Evolutionary conservation across 2,329 filamentous ascomycete genomes (phyloP).

Genomic region (Aphanocladium album): DNA sequence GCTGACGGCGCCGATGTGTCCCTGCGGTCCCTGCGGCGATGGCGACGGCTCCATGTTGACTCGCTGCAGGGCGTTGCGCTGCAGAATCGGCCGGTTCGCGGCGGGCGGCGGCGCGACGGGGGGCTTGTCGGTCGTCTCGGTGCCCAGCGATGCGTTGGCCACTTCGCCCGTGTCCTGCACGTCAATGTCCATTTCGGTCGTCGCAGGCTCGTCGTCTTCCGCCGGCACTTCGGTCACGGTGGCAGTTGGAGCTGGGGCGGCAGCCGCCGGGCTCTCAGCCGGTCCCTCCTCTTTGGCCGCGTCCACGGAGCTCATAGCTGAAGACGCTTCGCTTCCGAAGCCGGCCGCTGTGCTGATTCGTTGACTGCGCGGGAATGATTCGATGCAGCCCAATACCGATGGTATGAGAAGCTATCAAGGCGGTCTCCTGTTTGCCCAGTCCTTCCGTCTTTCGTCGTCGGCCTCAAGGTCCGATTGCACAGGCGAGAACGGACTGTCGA

Average conservation of each 20-base stretch:
- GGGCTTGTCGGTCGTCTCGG: conserved; percentile 32
- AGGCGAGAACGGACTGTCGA: conserved; percentile 2
- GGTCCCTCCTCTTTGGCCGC: neutral
- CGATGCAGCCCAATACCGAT: neutral
- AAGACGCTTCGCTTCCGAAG: neutral
- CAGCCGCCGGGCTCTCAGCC: neutral
- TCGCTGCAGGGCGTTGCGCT: conserved; percentile 26
- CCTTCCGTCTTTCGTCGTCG: neutral
- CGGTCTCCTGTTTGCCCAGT: neutral
- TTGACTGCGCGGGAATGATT: neutral
- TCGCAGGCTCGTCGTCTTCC: neutral
- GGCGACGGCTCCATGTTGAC: conserved; percentile 16
- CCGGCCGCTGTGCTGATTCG: neutral
- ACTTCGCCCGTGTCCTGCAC: conserved; percentile 33
- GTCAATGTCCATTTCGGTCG: neutral
- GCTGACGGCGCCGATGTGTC: conserved; percentile 24
- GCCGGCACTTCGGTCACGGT: neutral
- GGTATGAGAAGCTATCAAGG: no score
- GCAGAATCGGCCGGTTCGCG: conserved; percentile 21
- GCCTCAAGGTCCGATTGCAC: neutral
- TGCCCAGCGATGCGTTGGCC: conserved; percentile 27
- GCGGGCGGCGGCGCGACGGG: conserved; percentile 27
- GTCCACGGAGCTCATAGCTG: neutral
- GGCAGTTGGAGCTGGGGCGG: neutral
- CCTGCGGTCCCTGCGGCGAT: conserved; percentile 17